phyloP scores from a whole-genome alignment of 2,329 filamentous ascomycete species.

The Aspergillus brunneoviolaceus region DNA sequence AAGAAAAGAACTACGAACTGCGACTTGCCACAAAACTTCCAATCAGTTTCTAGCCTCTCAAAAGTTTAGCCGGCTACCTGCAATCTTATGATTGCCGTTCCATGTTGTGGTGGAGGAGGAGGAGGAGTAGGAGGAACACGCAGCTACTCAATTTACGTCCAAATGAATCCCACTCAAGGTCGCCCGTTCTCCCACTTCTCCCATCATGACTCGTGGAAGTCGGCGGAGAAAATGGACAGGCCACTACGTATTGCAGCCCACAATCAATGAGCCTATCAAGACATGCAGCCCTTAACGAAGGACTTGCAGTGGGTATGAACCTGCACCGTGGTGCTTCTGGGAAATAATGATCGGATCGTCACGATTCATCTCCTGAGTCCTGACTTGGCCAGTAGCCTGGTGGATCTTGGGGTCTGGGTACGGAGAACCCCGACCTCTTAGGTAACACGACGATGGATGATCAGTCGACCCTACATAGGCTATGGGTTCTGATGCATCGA shows the following conservation, averaged over 20 bases:
- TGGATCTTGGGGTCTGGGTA: neutral
- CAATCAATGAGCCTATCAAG: neutral
- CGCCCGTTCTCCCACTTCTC: neutral
- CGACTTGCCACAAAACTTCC: neutral
- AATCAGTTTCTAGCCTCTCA: neutral
- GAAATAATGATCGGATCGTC: neutral
- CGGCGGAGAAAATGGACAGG: neutral
- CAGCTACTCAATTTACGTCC: neutral
- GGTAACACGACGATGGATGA: neutral
- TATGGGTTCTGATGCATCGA: neutral
- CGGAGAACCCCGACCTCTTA: neutral
- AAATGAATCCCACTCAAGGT: no score
- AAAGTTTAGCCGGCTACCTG: neutral
- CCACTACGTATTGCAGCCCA: neutral
- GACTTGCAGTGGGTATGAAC: neutral
- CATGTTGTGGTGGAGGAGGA: neutral
- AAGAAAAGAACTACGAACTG: neutral
- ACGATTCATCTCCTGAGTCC: neutral
- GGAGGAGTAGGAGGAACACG: neutral
- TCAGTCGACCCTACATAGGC: neutral
- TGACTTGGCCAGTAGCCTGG: neutral
- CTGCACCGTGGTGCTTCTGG: neutral
- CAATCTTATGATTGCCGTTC: neutral
- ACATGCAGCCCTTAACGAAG: neutral
- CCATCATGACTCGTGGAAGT: neutral